Conservation (phyloP, 495 filamentous ascomycete genomes). For the Amniculicola lignicola region DNA sequence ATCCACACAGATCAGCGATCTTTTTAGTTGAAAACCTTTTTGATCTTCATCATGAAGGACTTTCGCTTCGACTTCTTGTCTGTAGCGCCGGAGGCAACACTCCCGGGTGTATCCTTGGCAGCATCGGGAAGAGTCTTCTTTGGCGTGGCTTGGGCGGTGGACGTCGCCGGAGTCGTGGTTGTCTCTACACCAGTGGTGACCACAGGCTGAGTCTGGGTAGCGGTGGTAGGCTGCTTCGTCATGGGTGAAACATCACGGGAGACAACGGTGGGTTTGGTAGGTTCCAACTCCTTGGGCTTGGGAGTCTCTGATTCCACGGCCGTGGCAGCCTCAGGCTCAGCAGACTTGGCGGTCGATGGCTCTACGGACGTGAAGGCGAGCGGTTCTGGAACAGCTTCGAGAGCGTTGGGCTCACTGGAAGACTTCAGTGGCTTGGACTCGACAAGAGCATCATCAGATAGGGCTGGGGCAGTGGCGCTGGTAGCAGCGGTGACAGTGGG, state of each 20-base stretch:
- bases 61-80: conserved; percentile 58
- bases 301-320: no score
- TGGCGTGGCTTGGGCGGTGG: conserved; percentile 26
- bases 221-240: conserved; percentile 33
- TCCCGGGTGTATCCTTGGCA: conserved; percentile 36
- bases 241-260: conserved; percentile 41
- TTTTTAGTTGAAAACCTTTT: conserved; percentile 46
- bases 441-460: conserved; percentile 22
- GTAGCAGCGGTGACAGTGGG: conserved; percentile 33
- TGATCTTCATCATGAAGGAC: conserved; percentile 57
- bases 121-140: conserved; percentile 22
- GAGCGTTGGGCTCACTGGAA: conserved; percentile 22
- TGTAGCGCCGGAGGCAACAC: conserved; percentile 37
- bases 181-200: conserved; percentile 38
- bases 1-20: background rate
- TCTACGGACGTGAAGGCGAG: no score
- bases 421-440: conserved; percentile 32
- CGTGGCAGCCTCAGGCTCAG: conserved; percentile 4
- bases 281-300: conserved; percentile 7
- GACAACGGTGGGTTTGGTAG: conserved; percentile 10
- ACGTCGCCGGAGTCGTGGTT: conserved; percentile 24
- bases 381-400: no score
- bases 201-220: conserved; percentile 20
- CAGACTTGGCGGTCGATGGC: conserved; percentile 13
- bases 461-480: conserved; percentile 4